A percentile compares a stretch with the other conserved stretches of the same genome.
phyloP scores from a whole-genome alignment of 2,329 filamentous ascomycete species.

The Phoma herbarum region DNA sequence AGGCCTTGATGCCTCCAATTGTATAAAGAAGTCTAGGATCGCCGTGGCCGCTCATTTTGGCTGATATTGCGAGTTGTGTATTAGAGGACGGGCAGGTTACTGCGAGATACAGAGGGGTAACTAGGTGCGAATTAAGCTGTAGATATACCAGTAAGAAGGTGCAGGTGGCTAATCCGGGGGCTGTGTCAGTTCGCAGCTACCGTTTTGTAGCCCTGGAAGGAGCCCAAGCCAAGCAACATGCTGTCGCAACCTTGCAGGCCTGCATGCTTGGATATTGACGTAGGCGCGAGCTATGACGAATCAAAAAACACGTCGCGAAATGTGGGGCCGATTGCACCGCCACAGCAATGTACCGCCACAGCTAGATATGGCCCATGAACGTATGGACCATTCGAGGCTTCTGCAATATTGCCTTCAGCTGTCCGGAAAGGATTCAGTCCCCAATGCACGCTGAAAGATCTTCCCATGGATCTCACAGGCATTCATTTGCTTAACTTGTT shows the following conservation, averaged over 20 bases:
- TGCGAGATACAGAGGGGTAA: background rate
- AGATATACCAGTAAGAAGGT: conserved; percentile 6
- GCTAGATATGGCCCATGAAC: background rate
- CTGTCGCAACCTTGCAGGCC: conserved; percentile 17
- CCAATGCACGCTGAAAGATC: background rate
- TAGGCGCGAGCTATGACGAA: conserved; percentile 14
- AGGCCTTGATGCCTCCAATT: conserved; percentile 86
- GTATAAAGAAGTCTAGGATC: conserved; percentile 66
- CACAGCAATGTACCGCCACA: background rate
- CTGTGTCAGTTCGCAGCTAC: conserved; percentile 15
- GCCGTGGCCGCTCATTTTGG: conserved; percentile 60
- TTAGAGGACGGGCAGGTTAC: background rate
- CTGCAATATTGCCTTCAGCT: background rate
- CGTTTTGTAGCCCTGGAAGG: conserved; percentile 11
- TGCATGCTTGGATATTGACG: conserved; percentile 8
- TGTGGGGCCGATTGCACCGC: background rate
- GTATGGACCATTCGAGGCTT: conserved; percentile 4
- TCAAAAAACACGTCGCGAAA: conserved; percentile 3
- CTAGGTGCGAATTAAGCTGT: background rate
- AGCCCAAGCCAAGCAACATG: conserved; percentile 12
- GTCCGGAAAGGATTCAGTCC: background rate
- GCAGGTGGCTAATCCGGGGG: conserved; percentile 17
- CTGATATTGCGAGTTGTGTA: background rate
- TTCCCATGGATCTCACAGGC: background rate
- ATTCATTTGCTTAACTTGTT: no score